Evolutionary conservation across 768 basidiomycete species (phyloP), one percentile per base, ranked within the genome.

Genomic region (Xanthoconium stramineum): DNA sequence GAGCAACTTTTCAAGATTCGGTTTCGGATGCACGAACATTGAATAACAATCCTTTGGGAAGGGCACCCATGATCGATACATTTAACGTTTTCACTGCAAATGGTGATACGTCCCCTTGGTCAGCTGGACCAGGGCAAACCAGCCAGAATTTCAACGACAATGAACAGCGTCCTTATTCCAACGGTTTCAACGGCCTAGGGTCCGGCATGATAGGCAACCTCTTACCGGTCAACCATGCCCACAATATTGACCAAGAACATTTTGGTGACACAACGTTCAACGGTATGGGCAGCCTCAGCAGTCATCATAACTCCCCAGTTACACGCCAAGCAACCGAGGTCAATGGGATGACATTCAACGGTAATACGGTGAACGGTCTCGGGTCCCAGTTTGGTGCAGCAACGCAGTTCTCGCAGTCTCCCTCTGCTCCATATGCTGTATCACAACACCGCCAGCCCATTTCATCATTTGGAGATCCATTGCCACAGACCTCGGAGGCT

Each of bases 1-100:
- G 76, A 60, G 67, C 70, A 45, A 65, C 72, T 2, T 76, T 77
- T 46, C 71, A 74, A 50, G 81, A 83, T 33, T 51, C 72, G 11
- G 65, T 69, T 9, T 50, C 76, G 1, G 81, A 84, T 53, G 65
- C 71, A 37, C 74, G 75, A 30, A 32, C 68, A 17, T 75, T 73
- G 56, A 68, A 67, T 19, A 74, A 66, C 57, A 58, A 73, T 19
- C 57, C 64, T 5, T 60, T 70, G 9, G 72, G 64, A 37, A 73
- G 74, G 61, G 64, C 57, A 36, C 62, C 74, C 32, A 61, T 69
- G 43, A 58, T 75, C 38, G 80, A 82, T 52, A 74, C 72, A 15
- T 74, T 75, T 59, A 74, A 72, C 28, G 55, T 60, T 35, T 78
- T 77, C 55, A 68, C 59, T 50, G 66, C 69, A 45, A 68, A 65